Evolutionary conservation across 257 asterid species (phyloP).

Genomic region (Paulownia fortunei): DNA sequence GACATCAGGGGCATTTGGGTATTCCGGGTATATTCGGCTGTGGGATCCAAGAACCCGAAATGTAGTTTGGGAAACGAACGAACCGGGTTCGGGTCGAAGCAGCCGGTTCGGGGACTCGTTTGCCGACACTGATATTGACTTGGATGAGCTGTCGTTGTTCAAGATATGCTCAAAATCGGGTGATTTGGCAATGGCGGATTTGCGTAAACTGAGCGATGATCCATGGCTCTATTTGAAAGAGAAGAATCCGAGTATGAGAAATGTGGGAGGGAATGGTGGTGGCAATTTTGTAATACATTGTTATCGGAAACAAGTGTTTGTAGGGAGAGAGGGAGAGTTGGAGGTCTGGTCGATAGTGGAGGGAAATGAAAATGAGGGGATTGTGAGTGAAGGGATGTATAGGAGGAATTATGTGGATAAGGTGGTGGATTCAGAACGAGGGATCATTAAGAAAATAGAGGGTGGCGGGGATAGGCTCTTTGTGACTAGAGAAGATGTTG

Average conservation of each 20-base stretch:
- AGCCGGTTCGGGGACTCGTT: conserved; percentile 91
- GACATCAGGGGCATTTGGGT: conserved; percentile 87
- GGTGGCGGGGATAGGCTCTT: conserved; percentile 94
- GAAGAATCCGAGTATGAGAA: conserved; percentile 85
- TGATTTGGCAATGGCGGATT: conserved; percentile 85
- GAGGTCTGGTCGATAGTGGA: conserved; percentile 89
- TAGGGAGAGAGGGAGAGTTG: conserved; percentile 84
- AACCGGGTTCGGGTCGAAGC: conserved; percentile 96
- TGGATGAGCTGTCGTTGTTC: conserved; percentile 60
- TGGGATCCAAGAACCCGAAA: conserved; percentile 81
- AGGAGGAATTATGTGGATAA: conserved; percentile 89
- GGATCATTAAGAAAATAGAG: conserved; percentile 74
- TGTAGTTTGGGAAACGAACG: conserved; percentile 88
- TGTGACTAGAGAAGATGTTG: conserved; percentile 75
- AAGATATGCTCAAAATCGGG: conserved; percentile 94
- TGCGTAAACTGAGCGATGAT: conserved; percentile 77
- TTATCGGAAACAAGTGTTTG: conserved; percentile 76
- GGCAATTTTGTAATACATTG: conserved; percentile 59
- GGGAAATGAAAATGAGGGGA: conserved; percentile 44
- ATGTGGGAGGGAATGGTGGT: conserved; percentile 52
- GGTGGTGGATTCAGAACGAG: conserved; percentile 72
- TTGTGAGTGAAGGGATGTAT: conserved; percentile 58
- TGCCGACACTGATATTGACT: conserved; percentile 74
- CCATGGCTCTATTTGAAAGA: conserved; percentile 94
- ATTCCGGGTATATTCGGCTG: conserved; percentile 79